Percentiles rank a stretch among this genome's conserved stretches.
Conservation (phyloP, 108 stramenopile genomes). For the Cylindrotheca closterium region DNA sequence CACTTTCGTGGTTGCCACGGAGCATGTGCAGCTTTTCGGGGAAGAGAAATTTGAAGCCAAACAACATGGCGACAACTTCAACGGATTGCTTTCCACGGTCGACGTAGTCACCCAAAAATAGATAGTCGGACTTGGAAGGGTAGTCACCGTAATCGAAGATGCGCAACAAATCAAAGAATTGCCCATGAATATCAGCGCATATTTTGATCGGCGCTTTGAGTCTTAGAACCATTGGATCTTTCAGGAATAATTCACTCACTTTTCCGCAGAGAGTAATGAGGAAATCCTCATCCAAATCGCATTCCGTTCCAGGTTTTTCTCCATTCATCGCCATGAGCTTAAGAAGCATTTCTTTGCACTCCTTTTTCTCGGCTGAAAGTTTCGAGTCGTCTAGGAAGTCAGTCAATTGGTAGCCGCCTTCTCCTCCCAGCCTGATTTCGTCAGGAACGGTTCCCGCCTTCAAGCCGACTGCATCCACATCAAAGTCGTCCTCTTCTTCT, state of each 20-base stretch:
- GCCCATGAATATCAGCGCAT: slow-evolving; percentile 93
- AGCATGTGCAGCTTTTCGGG: slow-evolving; percentile 77
- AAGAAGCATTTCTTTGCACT: background rate
- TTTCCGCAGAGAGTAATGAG: slow-evolving; percentile 80
- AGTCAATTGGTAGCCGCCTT: no score
- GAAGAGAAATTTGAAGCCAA: slow-evolving; percentile 81
- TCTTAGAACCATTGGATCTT: slow-evolving; percentile 95
- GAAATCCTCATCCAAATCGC: slow-evolving; percentile 80
- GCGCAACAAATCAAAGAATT: slow-evolving; percentile 85
- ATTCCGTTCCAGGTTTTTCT: slow-evolving; percentile 71
- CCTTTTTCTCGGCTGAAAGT: background rate
- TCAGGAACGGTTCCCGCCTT: no score
- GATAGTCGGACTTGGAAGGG: slow-evolving; percentile 67
- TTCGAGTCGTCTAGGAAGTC: no score
- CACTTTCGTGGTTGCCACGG: slow-evolving; percentile 88
- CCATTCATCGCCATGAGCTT: slow-evolving; percentile 20
- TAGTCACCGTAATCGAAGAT: slow-evolving; percentile 68
- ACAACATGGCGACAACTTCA: slow-evolving; percentile 74
- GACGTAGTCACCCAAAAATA: slow-evolving; percentile 91
- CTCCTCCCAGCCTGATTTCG: no score
- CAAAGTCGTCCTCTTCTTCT: no score
- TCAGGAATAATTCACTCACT: slow-evolving; percentile 79
- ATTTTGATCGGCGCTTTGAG: slow-evolving; percentile 86
- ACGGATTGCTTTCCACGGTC: slow-evolving; percentile 90
- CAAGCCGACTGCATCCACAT: no score